These are phyloP conservation scores for Withania somnifera DNA, from an alignment of 305 asterid genomes.

Conservation along the genomic window DNA sequence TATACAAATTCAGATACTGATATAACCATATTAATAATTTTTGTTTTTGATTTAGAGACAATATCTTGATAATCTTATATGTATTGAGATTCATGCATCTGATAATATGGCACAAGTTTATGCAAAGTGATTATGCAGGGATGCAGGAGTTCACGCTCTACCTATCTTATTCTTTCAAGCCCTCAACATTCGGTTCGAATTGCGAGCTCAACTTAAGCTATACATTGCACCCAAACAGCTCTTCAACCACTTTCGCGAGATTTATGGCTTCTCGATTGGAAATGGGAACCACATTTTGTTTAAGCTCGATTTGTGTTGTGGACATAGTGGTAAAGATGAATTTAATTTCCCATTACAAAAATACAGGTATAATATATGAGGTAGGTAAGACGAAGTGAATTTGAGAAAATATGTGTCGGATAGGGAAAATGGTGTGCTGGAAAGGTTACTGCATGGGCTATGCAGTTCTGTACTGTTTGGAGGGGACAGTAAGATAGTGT, in stretches of 20 bases:
- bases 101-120: not conserved
- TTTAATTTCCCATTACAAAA: not conserved
- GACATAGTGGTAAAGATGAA: not conserved
- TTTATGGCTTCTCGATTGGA: not conserved
- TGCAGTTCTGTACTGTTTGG: not conserved
- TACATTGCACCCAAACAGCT: no score
- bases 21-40: not conserved
- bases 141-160: not conserved
- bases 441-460: not conserved
- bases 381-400: not conserved
- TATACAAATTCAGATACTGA: not conserved
- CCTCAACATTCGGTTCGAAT: no score
- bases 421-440: not conserved
- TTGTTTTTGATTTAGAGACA: not conserved
- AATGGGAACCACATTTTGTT: not conserved
- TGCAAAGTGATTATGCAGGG: not conserved
- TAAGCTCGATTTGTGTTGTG: not conserved
- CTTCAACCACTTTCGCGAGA: no score
- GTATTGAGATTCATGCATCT: not conserved
- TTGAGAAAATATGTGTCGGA: not conserved
- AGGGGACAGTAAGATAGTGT: not conserved
- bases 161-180: no score
- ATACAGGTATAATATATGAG: no score
- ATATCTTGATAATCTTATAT: no score
- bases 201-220: no score